Evolutionary conservation across 176 grass and related monocot species (phyloP).

Genomic region (Tuctoria greenei): DNA sequence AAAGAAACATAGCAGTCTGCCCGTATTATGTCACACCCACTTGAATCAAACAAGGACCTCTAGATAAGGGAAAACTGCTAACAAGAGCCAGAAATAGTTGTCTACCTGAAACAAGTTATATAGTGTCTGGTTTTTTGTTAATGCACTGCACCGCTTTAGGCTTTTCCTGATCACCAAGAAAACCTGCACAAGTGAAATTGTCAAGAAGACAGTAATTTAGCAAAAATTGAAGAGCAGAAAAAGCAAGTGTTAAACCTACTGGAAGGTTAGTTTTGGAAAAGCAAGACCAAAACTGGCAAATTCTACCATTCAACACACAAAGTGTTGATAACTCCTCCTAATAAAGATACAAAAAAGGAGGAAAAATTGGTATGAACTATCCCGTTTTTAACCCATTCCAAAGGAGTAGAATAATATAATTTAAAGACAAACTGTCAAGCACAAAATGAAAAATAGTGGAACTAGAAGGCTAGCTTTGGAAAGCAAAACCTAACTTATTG

Average conservation of each 20-base stretch:
- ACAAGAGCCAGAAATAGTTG: not conserved
- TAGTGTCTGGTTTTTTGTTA: conserved; percentile 95
- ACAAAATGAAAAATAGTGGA: too few species aligned
- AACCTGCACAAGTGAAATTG: conserved; percentile 53
- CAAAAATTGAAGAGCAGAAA: not conserved
- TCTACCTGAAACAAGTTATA: conserved; percentile 91
- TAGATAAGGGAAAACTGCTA: conserved; percentile 10
- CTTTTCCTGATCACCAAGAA: conserved; percentile 99
- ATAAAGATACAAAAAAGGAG: not conserved
- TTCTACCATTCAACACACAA: not conserved
- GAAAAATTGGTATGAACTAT: not conserved
- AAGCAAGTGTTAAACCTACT: conserved; percentile 23
- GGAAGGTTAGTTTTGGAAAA: conserved; percentile 17
- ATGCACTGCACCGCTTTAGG: conserved; percentile 94
- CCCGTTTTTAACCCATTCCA: not conserved
- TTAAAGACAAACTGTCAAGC: not conserved
- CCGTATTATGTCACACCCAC: not conserved
- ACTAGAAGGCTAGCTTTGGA: too few species aligned
- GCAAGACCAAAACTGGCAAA: not conserved
- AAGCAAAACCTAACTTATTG: too few species aligned
- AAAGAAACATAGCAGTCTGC: not conserved
- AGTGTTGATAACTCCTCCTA: not conserved
- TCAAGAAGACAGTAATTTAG: conserved; percentile 15
- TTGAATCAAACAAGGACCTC: conserved; percentile 32
- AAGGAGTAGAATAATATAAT: not conserved